Evolutionary conservation across 2,329 filamentous ascomycete species (phyloP).

Genomic region (Trichophyton verrucosum): DNA sequence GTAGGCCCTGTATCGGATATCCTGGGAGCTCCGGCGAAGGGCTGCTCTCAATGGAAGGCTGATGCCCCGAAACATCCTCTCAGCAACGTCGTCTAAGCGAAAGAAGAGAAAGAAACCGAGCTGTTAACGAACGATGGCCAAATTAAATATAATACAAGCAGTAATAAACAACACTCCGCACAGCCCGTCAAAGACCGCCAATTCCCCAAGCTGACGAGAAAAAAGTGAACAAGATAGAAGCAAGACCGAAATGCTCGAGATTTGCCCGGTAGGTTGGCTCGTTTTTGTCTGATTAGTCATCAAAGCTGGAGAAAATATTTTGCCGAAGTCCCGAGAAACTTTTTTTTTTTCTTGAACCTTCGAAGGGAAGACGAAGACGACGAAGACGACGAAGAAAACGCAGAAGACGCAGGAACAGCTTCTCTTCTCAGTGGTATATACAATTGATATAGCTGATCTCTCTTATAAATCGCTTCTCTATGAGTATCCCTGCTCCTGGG

Average conservation of each 20-base stretch:
- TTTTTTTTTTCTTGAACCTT: slow-evolving; percentile 4
- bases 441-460: neutral
- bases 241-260: neutral
- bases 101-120: neutral
- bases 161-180: neutral
- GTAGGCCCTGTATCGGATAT: slow-evolving; percentile 24
- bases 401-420: neutral
- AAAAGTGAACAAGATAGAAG: neutral
- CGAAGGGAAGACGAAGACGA: neutral
- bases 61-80: slow-evolving; percentile 50
- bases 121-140: neutral
- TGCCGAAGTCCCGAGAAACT: neutral
- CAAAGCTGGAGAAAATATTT: neutral
- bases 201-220: neutral
- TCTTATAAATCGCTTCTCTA: neutral
- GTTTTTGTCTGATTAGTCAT: neutral
- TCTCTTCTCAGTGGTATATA: neutral
- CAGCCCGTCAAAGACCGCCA: neutral
- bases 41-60: slow-evolving; percentile 54
- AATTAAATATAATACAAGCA: slow-evolving; percentile 3
- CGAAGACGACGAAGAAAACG: neutral
- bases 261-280: neutral
- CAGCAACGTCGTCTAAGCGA: neutral
- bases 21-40: slow-evolving; percentile 39
- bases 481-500: slow-evolving; percentile 16